Base-by-base conservation (phyloP, 129 eudicot genomes). In the Heracleum sosnowskyi region DNA sequence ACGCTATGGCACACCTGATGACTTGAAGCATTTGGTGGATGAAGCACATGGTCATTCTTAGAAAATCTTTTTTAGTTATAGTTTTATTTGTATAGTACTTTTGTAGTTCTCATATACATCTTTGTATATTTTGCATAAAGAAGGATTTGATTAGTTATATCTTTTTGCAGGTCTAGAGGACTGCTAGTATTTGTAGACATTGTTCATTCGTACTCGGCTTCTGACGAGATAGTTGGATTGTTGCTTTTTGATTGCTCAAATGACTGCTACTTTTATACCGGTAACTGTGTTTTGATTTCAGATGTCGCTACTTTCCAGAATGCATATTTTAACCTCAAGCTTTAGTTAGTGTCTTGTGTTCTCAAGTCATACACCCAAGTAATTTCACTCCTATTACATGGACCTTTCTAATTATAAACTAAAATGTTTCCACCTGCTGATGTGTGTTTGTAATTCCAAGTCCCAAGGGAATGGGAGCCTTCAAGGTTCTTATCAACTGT, bases 151-250 rank as follows among this genome's bases (percentile, higher is more conserved):
- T 64, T 11, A 42, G 31, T 53, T 31, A 39, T 60, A 75, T n/a
- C 31, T 28, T 63, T 77, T 40, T 63, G 55, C 83, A 94, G 98
- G 93, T 69, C 91, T 89, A 76, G 98, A 76, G 98, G 98, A 49
- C 77, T 94, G 84, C 92, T 91, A 39, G 98, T 91, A 71, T 91
- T 94, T 84, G 79, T 94, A 83, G 98, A 94, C 86, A 91, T 94
- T 29, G 92, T 91, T 64, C 98, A 94, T 77, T 94, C 98, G 42
- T 94, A 94, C 82, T 88, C 98, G 5, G 98, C 98, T 84, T 93
- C 98, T n/a, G 98, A 94, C 49, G 97, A 94, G 85, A 90, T 91
- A 93, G 97, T 94, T 84, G 98, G 97, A 36, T 88, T 95, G 71
- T 87, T 97, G 11, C 91, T 85, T 37, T 95, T 84, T 86, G n/a